These are phyloP conservation scores for Colletotrichum sp. DNA, from an alignment of 2,329 filamentous ascomycete genomes.

Conservation along the genomic window DNA sequence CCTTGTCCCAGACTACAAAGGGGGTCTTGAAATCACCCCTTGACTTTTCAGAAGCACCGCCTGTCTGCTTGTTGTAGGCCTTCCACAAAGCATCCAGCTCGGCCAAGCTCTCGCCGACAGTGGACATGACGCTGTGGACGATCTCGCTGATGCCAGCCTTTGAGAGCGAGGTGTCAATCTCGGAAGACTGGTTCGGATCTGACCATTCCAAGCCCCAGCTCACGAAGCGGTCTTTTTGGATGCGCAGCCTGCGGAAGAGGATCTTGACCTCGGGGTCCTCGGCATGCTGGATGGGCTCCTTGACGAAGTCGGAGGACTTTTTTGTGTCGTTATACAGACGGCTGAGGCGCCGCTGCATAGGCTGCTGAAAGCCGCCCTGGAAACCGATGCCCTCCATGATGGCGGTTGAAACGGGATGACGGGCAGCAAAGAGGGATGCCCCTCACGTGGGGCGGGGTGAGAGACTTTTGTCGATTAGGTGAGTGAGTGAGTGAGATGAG, in stretches of 20 bases:
- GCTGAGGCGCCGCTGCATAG: constrained; percentile 68
- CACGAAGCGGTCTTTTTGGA: constrained; percentile 80
- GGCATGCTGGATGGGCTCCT: constrained; percentile 65
- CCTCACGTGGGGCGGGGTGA: constrained; percentile 4
- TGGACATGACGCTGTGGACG: constrained; percentile 79
- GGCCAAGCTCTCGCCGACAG: constrained; percentile 80
- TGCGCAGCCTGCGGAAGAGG: constrained; percentile 77
- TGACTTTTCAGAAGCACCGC: constrained; percentile 41
- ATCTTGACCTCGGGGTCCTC: constrained; percentile 73
- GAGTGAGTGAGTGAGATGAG: background rate
- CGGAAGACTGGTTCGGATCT: constrained; percentile 69
- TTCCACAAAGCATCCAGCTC: constrained; percentile 77
- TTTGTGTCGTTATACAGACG: constrained; percentile 84
- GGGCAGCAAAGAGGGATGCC: background rate
- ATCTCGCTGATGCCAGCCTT: constrained; percentile 78
- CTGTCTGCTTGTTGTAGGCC: constrained; percentile 56
- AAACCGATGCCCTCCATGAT: constrained; percentile 59
- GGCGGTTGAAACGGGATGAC: background rate
- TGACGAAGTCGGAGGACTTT: constrained; percentile 76
- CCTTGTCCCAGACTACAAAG: constrained; percentile 70
- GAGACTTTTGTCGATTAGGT: background rate
- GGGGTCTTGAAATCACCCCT: constrained; percentile 57
- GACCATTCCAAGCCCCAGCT: constrained; percentile 86
- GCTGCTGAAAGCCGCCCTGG: constrained; percentile 57
- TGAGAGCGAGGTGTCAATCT: constrained; percentile 75